phyloP scores from a whole-genome alignment of 1,139 yeast genomes.

The Saccharomycopsis hybrid region DNA sequence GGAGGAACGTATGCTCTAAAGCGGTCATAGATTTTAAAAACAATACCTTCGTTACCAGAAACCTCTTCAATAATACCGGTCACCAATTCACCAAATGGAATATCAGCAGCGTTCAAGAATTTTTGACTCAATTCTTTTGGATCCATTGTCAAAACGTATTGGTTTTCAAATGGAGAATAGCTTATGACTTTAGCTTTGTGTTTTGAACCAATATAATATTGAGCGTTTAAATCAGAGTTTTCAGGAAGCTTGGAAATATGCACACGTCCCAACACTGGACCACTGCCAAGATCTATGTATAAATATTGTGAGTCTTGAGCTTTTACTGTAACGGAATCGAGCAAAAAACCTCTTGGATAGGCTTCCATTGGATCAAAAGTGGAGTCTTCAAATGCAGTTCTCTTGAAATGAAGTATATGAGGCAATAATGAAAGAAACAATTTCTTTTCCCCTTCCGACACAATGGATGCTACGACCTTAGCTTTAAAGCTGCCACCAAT shows the following conservation, averaged over 20 bases:
- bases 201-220: conserved; percentile 54
- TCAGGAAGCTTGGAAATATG: conserved; percentile 64
- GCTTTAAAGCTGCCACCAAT: conserved; percentile 64
- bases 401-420: conserved; percentile 37
- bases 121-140: conserved; percentile 55
- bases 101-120: conserved; percentile 61
- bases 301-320: conserved; percentile 53
- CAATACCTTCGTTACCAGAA: conserved; percentile 62
- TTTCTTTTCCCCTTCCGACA: conserved; percentile 51
- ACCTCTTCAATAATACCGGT: conserved; percentile 58
- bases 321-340: conserved; percentile 52
- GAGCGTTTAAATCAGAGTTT: conserved; percentile 33
- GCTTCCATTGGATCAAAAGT: conserved; percentile 46
- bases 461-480: conserved; percentile 59
- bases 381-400: conserved; percentile 16
- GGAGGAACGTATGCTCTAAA: conserved; percentile 74
- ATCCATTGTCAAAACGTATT: conserved; percentile 63
- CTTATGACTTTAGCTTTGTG: conserved; percentile 78
- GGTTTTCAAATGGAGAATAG: conserved; percentile 58
- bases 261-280: conserved; percentile 53
- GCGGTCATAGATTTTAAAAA: conserved; percentile 53
- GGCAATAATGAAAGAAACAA: conserved; percentile 61
- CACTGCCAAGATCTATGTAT: conserved; percentile 53
- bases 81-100: conserved; percentile 68
- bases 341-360: conserved; percentile 69